Base-by-base conservation (phyloP, 2,329 filamentous ascomycete genomes). In the Fusarium sp. region DNA sequence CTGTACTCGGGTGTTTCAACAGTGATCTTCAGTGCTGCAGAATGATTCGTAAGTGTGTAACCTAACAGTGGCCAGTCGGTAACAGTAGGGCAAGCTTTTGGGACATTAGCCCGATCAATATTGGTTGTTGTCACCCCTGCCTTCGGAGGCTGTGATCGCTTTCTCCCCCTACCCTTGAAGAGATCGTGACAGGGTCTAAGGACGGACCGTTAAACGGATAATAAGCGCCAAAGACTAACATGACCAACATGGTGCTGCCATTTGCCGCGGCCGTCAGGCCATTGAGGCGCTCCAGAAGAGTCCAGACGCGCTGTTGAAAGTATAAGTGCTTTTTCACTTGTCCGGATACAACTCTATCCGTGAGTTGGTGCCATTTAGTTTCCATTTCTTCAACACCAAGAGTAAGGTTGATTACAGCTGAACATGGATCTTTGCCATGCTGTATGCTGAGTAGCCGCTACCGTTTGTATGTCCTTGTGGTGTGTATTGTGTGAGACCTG, bases 271-370 rank as follows among this genome's bases (percentile, higher is more conserved):
- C 43, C 45, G 57, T 69, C 65, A 65, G 66, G 60, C 54, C 49
- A 71, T 69, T 67, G 64, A 61, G 65, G 62, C 55, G 60, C 54
- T 34, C 68, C 43, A 71, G 68, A 71, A 62, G 65, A 69, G 68
- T 69, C 68, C 44, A 59, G 68, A 62, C 49, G 60, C 69, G 60
- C 45, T 66, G 32, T 62, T 46, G 38, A 20, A 54, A 61, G 47
- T 47, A 45, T 41, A 65, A 52, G 38, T 62, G 46, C 22, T 48
- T 49, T 38, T 45, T 53, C 45, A 16, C 34, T 53, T 41, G 25
- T 25, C 25, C 64, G 68, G 68, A 55, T 69, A 34, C 32, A 61
- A 20, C 22, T 46, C 51, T 41, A 58, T 55, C 68, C 59, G 59
- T 43, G 25, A n/a, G 30, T 30, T 60, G 41, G 47, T 55, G 24